Evolutionary conservation across 352 stramenopile species (phyloP).

Genomic region (Pythium sp.): DNA sequence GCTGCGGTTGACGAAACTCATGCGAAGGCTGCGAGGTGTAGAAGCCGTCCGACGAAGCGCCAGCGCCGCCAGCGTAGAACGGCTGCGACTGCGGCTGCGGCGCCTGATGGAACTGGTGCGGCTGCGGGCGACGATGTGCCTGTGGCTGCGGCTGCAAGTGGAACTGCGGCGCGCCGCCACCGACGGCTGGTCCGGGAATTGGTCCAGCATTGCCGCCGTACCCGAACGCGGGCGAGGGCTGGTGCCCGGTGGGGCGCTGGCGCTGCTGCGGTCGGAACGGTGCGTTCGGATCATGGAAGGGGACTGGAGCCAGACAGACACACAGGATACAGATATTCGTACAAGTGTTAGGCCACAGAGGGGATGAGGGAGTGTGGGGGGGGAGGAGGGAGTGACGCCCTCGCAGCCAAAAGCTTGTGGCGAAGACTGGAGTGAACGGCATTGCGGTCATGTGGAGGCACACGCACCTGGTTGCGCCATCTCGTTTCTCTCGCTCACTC

Average conservation of each 20-base stretch:
- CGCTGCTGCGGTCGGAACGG: slow-evolving; percentile 34
- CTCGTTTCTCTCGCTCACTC: neutral
- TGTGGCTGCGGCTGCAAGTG: slow-evolving; percentile 35
- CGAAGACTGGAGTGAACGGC: neutral
- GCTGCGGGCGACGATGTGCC: slow-evolving; percentile 44
- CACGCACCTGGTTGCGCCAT: slow-evolving; percentile 34
- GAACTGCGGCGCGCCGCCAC: slow-evolving; percentile 23
- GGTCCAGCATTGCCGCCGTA: slow-evolving; percentile 5
- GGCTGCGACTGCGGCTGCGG: slow-evolving; percentile 17
- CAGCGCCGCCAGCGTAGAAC: slow-evolving; percentile 15
- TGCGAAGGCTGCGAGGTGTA: slow-evolving; percentile 34
- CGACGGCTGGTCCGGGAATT: slow-evolving; percentile 2
- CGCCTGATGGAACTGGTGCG: slow-evolving; percentile 52
- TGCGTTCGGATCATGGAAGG: slow-evolving; percentile 56
- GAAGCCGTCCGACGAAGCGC: slow-evolving; percentile 26
- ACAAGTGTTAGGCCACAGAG: neutral
- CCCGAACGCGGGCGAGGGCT: slow-evolving; percentile 22
- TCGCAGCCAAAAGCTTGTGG: neutral
- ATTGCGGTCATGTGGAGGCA: neutral
- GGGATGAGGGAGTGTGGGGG: neutral
- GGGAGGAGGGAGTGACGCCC: neutral
- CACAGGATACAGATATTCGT: neutral
- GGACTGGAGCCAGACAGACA: slow-evolving; percentile 26
- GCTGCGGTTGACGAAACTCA: slow-evolving; percentile 32
- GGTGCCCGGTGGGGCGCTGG: slow-evolving; percentile 28